Percentiles rank a stretch among this genome's conserved stretches.
Evolutionary conservation across 441 rosid species (phyloP).

Genomic region (Erodium moschatum): DNA sequence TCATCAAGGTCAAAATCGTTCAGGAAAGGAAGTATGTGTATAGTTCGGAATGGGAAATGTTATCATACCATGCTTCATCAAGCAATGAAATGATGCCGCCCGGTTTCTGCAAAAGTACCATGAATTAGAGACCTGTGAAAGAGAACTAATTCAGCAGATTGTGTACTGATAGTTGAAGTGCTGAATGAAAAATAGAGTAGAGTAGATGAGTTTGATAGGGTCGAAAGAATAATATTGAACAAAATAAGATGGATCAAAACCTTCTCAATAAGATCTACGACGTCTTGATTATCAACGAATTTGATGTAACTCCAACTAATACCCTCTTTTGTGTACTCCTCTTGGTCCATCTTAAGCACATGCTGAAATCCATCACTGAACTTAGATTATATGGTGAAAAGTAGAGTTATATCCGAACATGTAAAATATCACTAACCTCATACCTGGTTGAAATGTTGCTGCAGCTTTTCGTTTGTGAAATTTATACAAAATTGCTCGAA

Average conservation of each 20-base stretch:
- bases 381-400: conserved; percentile 14
- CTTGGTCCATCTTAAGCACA: conserved; percentile 98
- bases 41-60: conserved; percentile 13
- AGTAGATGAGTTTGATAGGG: neutral
- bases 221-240: neutral
- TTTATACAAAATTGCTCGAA: conserved; percentile 98
- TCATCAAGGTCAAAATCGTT: no score
- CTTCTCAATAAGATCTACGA: conserved; percentile 91
- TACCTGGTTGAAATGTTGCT: conserved; percentile 98
- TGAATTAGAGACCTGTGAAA: conserved; percentile 20
- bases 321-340: conserved; percentile 89
- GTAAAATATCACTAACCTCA: conserved; percentile 15
- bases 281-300: conserved; percentile 95
- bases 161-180: conserved; percentile 14
- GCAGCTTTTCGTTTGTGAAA: conserved; percentile 96
- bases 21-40: neutral
- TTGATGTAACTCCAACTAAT: conserved; percentile 96
- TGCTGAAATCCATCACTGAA: conserved; percentile 46
- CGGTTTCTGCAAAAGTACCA: conserved; percentile 64
- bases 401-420: neutral
- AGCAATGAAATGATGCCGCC: conserved; percentile 92
- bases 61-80: conserved; percentile 90
- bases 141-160: conserved; percentile 19
- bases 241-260: neutral
- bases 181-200: conserved; percentile 12